Percentiles rank a stretch among this genome's conserved stretches.
Evolutionary conservation across 768 basidiomycete genomes (phyloP).

Genomic region (Albatrellus ellisii): DNA sequence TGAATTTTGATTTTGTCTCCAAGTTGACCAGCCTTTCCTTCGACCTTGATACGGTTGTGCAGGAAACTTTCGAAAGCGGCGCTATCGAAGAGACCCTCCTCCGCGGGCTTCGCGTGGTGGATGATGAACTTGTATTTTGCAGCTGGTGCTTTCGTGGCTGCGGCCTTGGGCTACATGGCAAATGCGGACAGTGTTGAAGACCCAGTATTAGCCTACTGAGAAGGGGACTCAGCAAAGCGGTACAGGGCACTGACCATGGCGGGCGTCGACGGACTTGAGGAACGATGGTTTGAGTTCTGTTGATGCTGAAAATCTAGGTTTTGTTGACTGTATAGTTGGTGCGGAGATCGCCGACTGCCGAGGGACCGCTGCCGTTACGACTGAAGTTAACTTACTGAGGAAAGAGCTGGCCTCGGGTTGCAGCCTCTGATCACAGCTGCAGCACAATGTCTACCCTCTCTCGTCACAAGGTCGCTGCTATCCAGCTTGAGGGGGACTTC

Average conservation of each 20-base stretch:
- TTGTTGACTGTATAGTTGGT: slow-evolving; percentile 37
- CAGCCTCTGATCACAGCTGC: background rate
- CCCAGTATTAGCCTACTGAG: slow-evolving; percentile 71
- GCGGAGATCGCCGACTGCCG: slow-evolving; percentile 6
- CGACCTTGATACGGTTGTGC: slow-evolving; percentile 89
- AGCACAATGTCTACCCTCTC: slow-evolving; percentile 38
- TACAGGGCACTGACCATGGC: slow-evolving; percentile 64
- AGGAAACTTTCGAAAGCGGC: slow-evolving; percentile 77
- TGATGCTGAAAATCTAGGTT: slow-evolving; percentile 17
- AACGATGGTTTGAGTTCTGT: slow-evolving; percentile 11
- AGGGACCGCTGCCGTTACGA: background rate
- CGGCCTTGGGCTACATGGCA: slow-evolving; percentile 42
- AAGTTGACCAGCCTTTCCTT: slow-evolving; percentile 84
- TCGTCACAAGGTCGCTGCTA: slow-evolving; percentile 57
- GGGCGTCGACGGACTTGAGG: no score
- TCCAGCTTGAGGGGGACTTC: slow-evolving; percentile 64
- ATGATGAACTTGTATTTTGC: slow-evolving; percentile 71
- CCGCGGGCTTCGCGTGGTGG: slow-evolving; percentile 77
- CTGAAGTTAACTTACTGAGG: background rate
- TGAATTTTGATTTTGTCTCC: slow-evolving; percentile 80
- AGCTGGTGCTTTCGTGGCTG: slow-evolving; percentile 36
- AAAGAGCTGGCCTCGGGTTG: background rate
- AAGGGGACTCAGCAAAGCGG: slow-evolving; percentile 83
- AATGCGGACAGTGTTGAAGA: slow-evolving; percentile 26
- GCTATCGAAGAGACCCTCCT: slow-evolving; percentile 46